A percentile compares a stretch with the other conserved stretches of the same genome.
Evolutionary conservation across 2,329 filamentous ascomycete genomes (phyloP).

Genomic region (Fusarium sulawesiense): DNA sequence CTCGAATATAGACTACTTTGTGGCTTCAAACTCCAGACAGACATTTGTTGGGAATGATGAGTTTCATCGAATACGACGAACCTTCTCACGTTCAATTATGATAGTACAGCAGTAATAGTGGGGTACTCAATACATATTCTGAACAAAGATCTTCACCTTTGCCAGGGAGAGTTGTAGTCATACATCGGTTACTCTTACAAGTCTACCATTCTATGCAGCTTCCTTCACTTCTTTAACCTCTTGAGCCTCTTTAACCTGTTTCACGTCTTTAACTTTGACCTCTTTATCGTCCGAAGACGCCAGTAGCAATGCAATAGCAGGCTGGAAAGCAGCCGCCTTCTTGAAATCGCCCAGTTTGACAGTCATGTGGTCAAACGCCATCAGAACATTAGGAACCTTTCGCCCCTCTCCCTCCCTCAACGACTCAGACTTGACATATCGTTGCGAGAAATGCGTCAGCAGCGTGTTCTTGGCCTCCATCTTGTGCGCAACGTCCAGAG

Average conservation of each 20-base stretch:
- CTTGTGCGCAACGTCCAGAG: constrained; percentile 76
- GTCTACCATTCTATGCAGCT: neutral
- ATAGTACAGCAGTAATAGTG: neutral
- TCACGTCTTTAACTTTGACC: neutral
- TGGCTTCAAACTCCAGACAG: neutral
- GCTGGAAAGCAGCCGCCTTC: constrained; percentile 62
- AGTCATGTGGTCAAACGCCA: constrained; percentile 84
- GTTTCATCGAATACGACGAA: neutral
- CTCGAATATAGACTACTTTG: neutral
- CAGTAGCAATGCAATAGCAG: constrained; percentile 40
- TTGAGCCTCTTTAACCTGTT: neutral
- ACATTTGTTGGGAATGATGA: neutral
- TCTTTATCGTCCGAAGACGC: constrained; percentile 27
- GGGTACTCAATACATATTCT: no score
- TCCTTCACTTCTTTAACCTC: neutral
- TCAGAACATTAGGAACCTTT: constrained; percentile 62
- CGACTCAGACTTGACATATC: constrained; percentile 77
- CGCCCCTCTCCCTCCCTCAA: constrained; percentile 51
- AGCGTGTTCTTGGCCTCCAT: constrained; percentile 87
- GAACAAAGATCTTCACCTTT: neutral
- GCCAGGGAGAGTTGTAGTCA: neutral
- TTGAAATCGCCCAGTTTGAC: constrained; percentile 77
- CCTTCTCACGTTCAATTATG: neutral
- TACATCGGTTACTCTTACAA: neutral
- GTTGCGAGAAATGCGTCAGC: constrained; percentile 94